Base-by-base conservation (phyloP, 441 rosid species). In the Manihot esculenta region DNA sequence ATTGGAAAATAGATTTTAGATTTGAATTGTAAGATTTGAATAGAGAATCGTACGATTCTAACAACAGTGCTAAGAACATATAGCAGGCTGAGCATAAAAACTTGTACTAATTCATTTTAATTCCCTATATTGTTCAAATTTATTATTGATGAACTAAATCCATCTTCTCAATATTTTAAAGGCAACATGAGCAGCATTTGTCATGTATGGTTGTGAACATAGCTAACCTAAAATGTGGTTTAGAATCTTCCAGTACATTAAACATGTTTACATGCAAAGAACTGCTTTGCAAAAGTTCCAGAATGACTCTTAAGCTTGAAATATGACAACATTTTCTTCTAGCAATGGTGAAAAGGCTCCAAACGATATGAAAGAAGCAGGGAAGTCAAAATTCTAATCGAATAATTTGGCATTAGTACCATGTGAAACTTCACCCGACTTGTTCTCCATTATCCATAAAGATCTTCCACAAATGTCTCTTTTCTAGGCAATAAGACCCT, bases 361-460 rank as follows among this genome's bases (percentile, higher is more conserved):
- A n/a, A 51, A 66, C 51, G 44, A n/a, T n/a, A 66, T 8, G 7
- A 49, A 49, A 44, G 57, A 50, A 18, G 10, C 54, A 50, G 18
- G 13, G 47, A 30, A 64, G 63, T n/a, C 6, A 11, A 21, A 26
- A 3, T 47, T 9, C 30, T 23, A 30, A 1, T 30, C n/a, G n/a
- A n/a, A n/a, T 30, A 30, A 30, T 1, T 30, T 30, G 4, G 4
- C 33, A 30, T 30, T 30, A 30, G 42, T 80, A 80, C 84, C 86
- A 60, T 66, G 71, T 33, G 67, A 59, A 64, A 63, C 72, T 60
- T 72, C 70, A 35, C 54, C 53, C 3, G 73, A 61, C 69, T 77
- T 49, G 59, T 44, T n/a, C 65, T 80, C 84, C 86, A 76, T 80
- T 38, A n/a, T 35, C 63, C 64, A 48, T 56, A 49, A 23, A 62